Base-by-base conservation (phyloP, 2,329 filamentous ascomycete species). In the Neonectria faginata region DNA sequence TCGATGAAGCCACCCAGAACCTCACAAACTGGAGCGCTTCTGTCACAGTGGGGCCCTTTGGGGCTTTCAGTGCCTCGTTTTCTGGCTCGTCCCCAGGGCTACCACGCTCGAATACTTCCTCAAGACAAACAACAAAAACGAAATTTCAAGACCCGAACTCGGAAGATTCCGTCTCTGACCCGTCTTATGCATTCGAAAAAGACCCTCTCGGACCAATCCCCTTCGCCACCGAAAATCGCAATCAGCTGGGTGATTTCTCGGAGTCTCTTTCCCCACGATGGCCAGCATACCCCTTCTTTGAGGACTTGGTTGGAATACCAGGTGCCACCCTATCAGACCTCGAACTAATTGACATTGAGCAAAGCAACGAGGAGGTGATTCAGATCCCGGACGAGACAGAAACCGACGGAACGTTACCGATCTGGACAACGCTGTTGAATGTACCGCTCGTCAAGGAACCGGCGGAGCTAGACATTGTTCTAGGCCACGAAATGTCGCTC, bases 241-340 rank as follows among this genome's bases (percentile, higher is more conserved):
- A 31, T 16, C 36, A n/a, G 11, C n/a, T 5, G 3, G 10, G 29
- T 2, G 29, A 14, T 9, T 33, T 33, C 3, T 33, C 31, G 2
- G 48, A 51, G 11, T 12, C 29, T 1, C 48, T 51, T 4, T 33
- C 48, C 16, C 48, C 48, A 22, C n/a, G 18, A 33, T 51, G 48
- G 48, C 27, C 48, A 8, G 22, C 48, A 2, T 51, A 51, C 7
- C 48, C 48, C 0, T 51, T 51, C 29, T 51, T 51, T 11, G 48
- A 51, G 10, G 48, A 51, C 9, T 51, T 51, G 27, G 48, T 51
- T 14, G 48, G 48, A 20, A 5, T 51, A 22, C 48, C 48, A 51
- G 48, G 48, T 12, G 27, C 29, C 14, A 51, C 48, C 0, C 27
- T 51, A 2, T 31, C 29, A 33, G 48, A 33, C 3, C 18, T 51